Base-by-base conservation (phyloP, 768 basidiomycete genomes). In the Boletus vermiculosoides region DNA sequence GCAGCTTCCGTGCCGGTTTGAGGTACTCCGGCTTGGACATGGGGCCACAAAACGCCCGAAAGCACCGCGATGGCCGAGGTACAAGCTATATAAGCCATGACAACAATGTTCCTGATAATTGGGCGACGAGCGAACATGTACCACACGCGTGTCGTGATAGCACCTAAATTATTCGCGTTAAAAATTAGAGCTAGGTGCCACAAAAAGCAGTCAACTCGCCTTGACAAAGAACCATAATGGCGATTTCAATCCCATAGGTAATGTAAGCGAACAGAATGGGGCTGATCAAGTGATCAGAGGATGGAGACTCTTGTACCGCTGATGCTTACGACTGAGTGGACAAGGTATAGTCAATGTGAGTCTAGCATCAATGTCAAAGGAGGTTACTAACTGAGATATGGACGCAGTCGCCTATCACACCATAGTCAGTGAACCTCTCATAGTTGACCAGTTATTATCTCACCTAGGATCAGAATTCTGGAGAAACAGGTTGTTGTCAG, bases 71-170 rank as follows among this genome's bases (percentile, higher is more conserved):
- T 30, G 25, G 45, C 53, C 22, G 31, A 4, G 6, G 45, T 5
- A 12, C 28, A 45, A 3, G 42, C 0, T 6, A 50, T 11, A 39
- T 55, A 54, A 36, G 55, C 30, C 7, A 12, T 1, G 20, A 47
- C 16, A 5, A 54, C 56, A 30, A 61, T 23, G 5, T 18, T 5
- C 34, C 39, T 54, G 45, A 66, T 28, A 20, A 52, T 4, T 0
- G 5, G 39, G 12, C 22, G 45, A 15, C 36, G 45, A 15, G 45
- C 4, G 25, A 67, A 67, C 9, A 67, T 22, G 41, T 50, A 59
- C 66, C 66, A 67, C n/a, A 65, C 58, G 5, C 66, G 66, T 13
- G 57, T 36, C 5, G 54, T 58, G 33, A 66, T 53, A 41, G 55
- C 45, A 5, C 37, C 65, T 66, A 30, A 20, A 22, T 48, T 13